phyloP scores from a whole-genome alignment of 768 basidiomycete species.

The Auricularia sp. region DNA sequence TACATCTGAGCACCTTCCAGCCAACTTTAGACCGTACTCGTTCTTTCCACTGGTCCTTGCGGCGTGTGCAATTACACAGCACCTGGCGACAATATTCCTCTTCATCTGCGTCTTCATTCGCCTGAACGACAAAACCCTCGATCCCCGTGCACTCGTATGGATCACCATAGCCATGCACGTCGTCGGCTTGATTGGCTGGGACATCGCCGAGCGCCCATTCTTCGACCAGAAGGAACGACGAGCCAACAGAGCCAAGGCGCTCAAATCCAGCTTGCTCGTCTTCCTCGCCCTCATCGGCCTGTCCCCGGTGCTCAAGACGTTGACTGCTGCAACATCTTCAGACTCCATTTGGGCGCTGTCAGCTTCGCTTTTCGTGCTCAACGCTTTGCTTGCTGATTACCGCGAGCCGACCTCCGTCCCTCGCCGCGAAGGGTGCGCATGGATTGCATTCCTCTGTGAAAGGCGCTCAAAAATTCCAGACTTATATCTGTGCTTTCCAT shows the following conservation, averaged over 20 bases:
- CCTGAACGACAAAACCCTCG: conserved; percentile 51
- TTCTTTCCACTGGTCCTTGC: conserved; percentile 63
- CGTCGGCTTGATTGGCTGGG: conserved; percentile 54
- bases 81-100: conserved; percentile 67
- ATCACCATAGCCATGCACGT: conserved; percentile 50
- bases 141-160: conserved; percentile 62
- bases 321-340: conserved; percentile 90
- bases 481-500: conserved; percentile 76
- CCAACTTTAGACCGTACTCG: conserved; percentile 70
- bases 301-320: conserved; percentile 81
- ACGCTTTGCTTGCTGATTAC: conserved; percentile 78
- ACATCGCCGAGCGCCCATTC: conserved; percentile 33
- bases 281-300: conserved; percentile 83
- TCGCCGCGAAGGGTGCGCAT: conserved; percentile 22
- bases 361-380: conserved; percentile 73
- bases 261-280: conserved; percentile 78
- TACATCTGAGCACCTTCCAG: conserved; percentile 26
- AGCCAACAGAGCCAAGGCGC: conserved; percentile 41
- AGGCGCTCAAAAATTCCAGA: conserved; percentile 29
- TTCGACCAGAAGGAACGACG: conserved; percentile 14
- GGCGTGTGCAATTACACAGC: conserved; percentile 73
- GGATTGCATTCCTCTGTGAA: background rate
- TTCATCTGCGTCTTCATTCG: conserved; percentile 74
- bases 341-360: conserved; percentile 96
- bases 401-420: conserved; percentile 25